Evolutionary conservation across 257 asterid genomes (phyloP), one percentile per base, ranked within the genome.

Genomic region (Plantago elongata): DNA sequence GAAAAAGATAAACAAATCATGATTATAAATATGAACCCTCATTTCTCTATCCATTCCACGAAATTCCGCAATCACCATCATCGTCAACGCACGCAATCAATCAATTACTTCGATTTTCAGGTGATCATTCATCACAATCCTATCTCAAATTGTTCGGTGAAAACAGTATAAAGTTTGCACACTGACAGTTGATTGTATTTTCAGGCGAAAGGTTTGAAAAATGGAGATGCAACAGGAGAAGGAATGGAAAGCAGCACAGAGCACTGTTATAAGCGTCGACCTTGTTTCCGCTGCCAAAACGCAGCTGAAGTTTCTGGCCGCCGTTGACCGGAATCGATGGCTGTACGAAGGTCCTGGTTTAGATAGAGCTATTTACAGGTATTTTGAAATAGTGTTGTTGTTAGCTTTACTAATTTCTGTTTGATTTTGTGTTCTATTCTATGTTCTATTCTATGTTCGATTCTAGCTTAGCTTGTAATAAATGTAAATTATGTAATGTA

Each of bases 161-260:
- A 17, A 52, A 11, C 13, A 22, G 38, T 1, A 18, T 9, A 11
- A 57, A 13, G 34, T 57, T 2, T 13, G 22, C 11, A 17, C 8
- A 12, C 18, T 15, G 18, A 15, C 47, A 3, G 27, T 51, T 27
- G 61, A 49, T n/a, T 49, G 55, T 50, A 11, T n/a, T 34, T 64
- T 13, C 15, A 49, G 75, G 73, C 61, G 63, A 69, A 65, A 61
- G 43, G 47, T 47, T 50, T 22, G 62, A 68, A 52, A 46, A 47
- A 78, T 77, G 87, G 92, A 87, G 78, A 69, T 57, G 72, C 80
- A 84, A 71, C 94, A 84, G 70, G 94, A 81, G 70, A 60, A 83
- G 76, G 95, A 86, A 74, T 93, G 99, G 99, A 59, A 75, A 56
- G 81, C 71, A 73, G 95, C 99, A 1, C 99, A 93, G 85, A 84